Percentiles rank a stretch among this genome's conserved stretches.
phyloP scores from a whole-genome alignment of 257 asterid species.

The Solanum medicagineum region DNA sequence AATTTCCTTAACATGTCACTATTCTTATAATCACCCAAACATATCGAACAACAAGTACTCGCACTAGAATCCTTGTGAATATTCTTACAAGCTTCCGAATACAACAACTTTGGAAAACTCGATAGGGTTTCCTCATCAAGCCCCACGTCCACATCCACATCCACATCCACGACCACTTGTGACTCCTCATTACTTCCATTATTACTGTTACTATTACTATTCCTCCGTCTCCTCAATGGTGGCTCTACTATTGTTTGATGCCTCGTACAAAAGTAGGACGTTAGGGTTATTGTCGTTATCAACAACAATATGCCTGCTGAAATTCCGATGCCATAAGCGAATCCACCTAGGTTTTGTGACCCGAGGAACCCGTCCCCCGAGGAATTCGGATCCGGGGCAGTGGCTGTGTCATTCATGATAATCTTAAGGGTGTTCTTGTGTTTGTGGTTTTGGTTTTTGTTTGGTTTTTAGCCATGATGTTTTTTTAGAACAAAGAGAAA shows the following conservation, averaged over 20 bases:
- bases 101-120: constrained; percentile 54
- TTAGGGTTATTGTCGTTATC: constrained; percentile 69
- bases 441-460: background rate
- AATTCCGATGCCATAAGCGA: constrained; percentile 80
- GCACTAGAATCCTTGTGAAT: constrained; percentile 39
- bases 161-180: constrained; percentile 6
- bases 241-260: constrained; percentile 4
- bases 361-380: constrained; percentile 30
- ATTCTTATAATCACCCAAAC: constrained; percentile 64
- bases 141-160: constrained; percentile 53
- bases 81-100: constrained; percentile 44
- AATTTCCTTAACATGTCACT: constrained; percentile 42
- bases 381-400: background rate
- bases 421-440: background rate
- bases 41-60: constrained; percentile 58
- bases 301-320: constrained; percentile 74
- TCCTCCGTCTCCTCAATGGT: constrained; percentile 1
- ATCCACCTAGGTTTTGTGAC: constrained; percentile 47
- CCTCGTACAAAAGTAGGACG: constrained; percentile 75
- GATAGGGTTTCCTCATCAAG: constrained; percentile 61
- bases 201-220: background rate
- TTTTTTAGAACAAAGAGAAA: background rate
- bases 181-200: background rate
- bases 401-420: constrained; percentile 30
- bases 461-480: constrained; percentile 17